Base-by-base conservation (phyloP, 257 asterid species). In the Voacanga thouarsii region DNA sequence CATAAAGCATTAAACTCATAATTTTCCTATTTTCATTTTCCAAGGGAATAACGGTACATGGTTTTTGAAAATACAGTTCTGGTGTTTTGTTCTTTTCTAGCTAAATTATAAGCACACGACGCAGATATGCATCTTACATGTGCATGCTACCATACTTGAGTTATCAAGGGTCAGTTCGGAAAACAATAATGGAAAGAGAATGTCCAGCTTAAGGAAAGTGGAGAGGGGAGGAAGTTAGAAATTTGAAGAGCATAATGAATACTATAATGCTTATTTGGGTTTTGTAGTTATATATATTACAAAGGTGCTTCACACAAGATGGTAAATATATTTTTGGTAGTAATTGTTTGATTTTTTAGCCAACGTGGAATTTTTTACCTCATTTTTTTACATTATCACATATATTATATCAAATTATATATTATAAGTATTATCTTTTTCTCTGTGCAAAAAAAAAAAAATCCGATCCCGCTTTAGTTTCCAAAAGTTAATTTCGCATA, bases 1-100 rank as follows among this genome's bases (percentile, higher is more conserved):
- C 64, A 66, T 37, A 78, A 78, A 75, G 59, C 78, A 77, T 73
- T n/a, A n/a, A n/a, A 63, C 45, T 66, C 57, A n/a, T 30, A 53
- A 37, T 5, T 37, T 71, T 57, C 19, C 61, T 12, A 26, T 39
- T 26, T 71, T 26, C 12, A 12, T 12, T 50, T 10, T 26, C 28
- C 24, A 9, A 3, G 28, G 5, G 73, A 43, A 39, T 39, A 5
- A 47, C 12, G 14, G 15, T 33, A 66, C 7, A 5, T 12, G 5
- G 56, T 24, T n/a, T 12, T 16, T 57, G 64, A 7, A 57, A 24
- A 24, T n/a, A 15, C 1, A 56, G 3, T 19, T 56, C 3, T 56
- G 61, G 26, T 56, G 26, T 23, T 69, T n/a, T 21, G 15, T 19
- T 56, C 6, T 33, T 55, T 7, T 8, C 0, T 69, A 44, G 28